These are phyloP conservation scores for Candida morakotiae DNA, from an alignment of 805 yeast genomes.

Conservation along the genomic window DNA sequence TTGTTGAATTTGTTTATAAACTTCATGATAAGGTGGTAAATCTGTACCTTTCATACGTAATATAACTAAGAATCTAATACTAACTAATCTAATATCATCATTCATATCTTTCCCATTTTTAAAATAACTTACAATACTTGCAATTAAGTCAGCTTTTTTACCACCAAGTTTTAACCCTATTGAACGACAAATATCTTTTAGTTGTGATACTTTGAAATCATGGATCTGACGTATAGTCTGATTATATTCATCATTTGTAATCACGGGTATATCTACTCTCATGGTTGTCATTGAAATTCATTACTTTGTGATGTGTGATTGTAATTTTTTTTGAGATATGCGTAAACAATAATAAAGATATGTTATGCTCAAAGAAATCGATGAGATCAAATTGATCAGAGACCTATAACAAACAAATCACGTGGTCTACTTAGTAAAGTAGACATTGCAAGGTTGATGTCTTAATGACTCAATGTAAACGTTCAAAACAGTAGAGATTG, in stretches of 20 bases:
- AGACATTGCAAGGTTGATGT: too few relatives aligned
- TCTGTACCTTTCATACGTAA: constrained; percentile 25
- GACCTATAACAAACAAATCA: too few relatives aligned
- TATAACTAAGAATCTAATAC: constrained; percentile 38
- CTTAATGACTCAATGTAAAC: too few relatives aligned
- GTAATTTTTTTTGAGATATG: too few relatives aligned
- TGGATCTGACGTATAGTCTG: constrained; percentile 12
- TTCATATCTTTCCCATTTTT: constrained; percentile 36
- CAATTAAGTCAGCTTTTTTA: constrained; percentile 56
- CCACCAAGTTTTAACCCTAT: constrained; percentile 49
- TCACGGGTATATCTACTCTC: not conserved
- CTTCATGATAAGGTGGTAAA: constrained; percentile 33
- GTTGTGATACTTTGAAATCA: constrained; percentile 43
- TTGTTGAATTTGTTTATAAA: constrained; percentile 22
- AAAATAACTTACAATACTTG: constrained; percentile 47
- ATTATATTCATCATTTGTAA: constrained; percentile 12
- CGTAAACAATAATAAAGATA: too few relatives aligned
- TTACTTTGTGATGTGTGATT: not conserved
- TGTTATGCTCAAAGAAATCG: too few relatives aligned
- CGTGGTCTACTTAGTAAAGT: too few relatives aligned
- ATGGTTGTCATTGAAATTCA: not conserved
- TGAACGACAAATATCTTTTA: constrained; percentile 50
- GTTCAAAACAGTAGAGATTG: too few relatives aligned
- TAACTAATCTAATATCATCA: constrained; percentile 40
- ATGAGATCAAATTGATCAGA: too few relatives aligned